Percentiles rank a stretch among this genome's conserved stretches.
Evolutionary conservation across 192 early-diverging fungal species (phyloP).

Genomic region (Spizellomyces punctatus): DNA sequence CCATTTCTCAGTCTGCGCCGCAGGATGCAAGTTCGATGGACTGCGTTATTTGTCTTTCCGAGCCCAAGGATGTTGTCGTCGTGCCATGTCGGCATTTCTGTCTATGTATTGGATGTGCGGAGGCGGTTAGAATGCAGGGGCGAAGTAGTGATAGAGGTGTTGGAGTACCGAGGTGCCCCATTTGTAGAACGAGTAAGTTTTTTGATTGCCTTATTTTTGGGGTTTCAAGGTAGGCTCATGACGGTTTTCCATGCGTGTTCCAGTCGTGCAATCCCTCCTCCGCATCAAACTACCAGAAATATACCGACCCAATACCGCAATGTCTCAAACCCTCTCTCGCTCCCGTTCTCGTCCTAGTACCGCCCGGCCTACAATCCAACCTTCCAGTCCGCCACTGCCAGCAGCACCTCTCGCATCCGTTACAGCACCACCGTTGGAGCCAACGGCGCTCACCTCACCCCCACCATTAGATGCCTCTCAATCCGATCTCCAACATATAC

Average conservation of each 20-base stretch:
- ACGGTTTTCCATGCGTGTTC: not conserved
- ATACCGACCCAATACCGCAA: not conserved
- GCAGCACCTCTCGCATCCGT: too few relatives aligned
- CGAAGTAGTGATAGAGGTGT: constrained; percentile 5
- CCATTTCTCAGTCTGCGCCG: constrained; percentile 38
- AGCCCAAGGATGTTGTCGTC: constrained; percentile 71
- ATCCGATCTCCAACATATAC: too few relatives aligned
- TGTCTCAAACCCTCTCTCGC: too few relatives aligned
- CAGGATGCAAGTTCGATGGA: constrained; percentile 40
- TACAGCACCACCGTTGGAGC: too few relatives aligned
- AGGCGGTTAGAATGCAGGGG: constrained; percentile 54
- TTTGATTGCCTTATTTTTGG: not conserved
- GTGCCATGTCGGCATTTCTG: constrained; percentile 84
- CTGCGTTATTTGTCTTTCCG: constrained; percentile 79
- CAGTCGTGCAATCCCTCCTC: constrained; percentile 24
- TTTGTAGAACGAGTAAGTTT: constrained; percentile 43
- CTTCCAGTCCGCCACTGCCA: too few relatives aligned
- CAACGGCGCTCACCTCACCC: too few relatives aligned
- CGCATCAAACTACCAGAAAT: constrained; percentile 9
- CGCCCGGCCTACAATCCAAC: too few relatives aligned
- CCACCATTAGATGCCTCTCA: too few relatives aligned
- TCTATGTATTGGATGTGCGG: constrained; percentile 74
- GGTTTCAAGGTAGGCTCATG: not conserved
- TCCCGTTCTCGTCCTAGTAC: too few relatives aligned
- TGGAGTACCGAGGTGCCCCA: constrained; percentile 45